Evolutionary conservation across 306 rosid species (phyloP), one percentile per base, ranked within the genome.

Genomic region (Pyrus betulifolia): DNA sequence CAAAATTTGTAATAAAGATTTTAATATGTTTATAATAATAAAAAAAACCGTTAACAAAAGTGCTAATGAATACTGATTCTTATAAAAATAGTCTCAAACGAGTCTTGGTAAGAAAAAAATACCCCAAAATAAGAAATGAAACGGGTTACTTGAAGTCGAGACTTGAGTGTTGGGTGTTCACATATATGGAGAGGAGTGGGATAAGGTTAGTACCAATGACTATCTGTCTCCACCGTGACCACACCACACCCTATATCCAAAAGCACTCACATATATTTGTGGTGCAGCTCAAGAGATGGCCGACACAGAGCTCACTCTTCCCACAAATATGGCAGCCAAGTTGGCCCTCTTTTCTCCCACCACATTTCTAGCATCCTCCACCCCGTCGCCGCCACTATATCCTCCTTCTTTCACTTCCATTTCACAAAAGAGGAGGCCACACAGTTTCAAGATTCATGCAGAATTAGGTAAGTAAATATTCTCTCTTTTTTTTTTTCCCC

Each of bases 291-390:
- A 77, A 61, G 60, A 38, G 59, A 78, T 81, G 85, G 67, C 64
- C 82, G 75, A 76, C 52, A 35, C 44, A 80, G 9, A 83, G 22
- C 73, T 5, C 42, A 31, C 70, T 66, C 14, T 21, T 61, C 54
- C 73, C 64, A 46, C 62, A 87, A 76, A 69, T 79, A 94, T 91
- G 96, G 94, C 97, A 23, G 67, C 89, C 84, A 87, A 81, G 65
- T 12, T 89, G 58, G 78, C 82, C 81, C 89, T 89, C 60, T 86
- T 82, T 75, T 84, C 93, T 49, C 77, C 76, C 58, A 10, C 75
- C 88, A 86, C 74, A 69, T 64, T 86, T 82, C 79, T 87, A 15
- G 72, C 78, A 65, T 78, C 86, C 42, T 81, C 87, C 27, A 81
- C 76, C 44, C 82, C 81, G 52, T 81, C 89, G 44, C 67, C 76